Conservation (phyloP, 2,329 filamentous ascomycete species). For the Gnomoniopsis sp. region DNA sequence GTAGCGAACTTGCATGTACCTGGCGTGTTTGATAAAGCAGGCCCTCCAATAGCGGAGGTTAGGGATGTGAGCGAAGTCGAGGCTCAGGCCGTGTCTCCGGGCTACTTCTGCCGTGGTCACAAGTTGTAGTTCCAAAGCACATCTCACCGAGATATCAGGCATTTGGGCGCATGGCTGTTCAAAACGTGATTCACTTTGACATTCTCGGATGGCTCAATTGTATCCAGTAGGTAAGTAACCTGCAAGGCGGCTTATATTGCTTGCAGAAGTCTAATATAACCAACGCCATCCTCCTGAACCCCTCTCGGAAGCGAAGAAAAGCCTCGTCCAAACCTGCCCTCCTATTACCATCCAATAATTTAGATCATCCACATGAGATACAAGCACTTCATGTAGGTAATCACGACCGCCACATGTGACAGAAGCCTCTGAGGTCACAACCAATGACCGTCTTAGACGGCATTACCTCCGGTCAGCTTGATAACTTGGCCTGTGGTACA, state of each 20-base stretch:
- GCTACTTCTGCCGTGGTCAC: neutral
- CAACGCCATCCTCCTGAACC: neutral
- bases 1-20: conserved; percentile 4
- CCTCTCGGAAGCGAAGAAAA: neutral
- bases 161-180: neutral
- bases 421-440: neutral
- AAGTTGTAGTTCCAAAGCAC: neutral
- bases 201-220: neutral
- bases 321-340: neutral
- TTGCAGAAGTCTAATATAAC: neutral
- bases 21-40: neutral
- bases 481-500: conserved; percentile 34
- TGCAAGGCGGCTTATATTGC: neutral
- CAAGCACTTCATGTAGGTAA: neutral
- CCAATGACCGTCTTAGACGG: conserved; percentile 21
- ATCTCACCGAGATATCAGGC: neutral
- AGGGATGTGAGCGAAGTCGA: neutral
- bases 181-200: neutral
- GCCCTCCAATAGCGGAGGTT: neutral
- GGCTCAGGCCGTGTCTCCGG: neutral
- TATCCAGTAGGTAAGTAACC: neutral
- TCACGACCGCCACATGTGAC: neutral
- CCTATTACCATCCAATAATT: neutral
- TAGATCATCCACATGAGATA: neutral
- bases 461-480: conserved; percentile 35